Conservation (phyloP, 1,139 yeast genomes). For the Candida sp. region DNA sequence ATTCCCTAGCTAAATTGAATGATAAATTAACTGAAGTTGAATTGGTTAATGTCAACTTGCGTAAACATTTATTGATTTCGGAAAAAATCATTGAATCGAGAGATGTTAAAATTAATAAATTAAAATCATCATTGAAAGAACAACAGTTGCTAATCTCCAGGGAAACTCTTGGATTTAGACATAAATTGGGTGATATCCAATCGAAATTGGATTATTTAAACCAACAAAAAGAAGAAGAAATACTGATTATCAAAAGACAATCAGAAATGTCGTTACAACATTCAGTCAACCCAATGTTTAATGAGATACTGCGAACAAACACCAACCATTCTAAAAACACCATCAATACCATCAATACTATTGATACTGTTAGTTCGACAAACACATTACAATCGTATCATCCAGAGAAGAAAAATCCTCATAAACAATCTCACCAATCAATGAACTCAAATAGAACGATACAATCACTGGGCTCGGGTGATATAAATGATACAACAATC, state of each 20-base stretch:
- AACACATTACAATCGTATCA: not conserved
- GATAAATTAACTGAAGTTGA: slow-evolving; percentile 41
- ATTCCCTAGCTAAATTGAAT: slow-evolving; percentile 32
- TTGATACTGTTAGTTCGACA: not conserved
- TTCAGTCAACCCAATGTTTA: not conserved
- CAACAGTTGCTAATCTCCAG: slow-evolving; percentile 47
- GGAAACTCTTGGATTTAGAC: slow-evolving; percentile 54
- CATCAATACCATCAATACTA: not conserved
- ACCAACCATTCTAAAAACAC: not conserved
- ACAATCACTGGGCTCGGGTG: not conserved
- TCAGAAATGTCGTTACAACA: not conserved
- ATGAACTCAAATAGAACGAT: not conserved
- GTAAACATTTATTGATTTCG: slow-evolving; percentile 48
- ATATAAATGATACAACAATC: not conserved
- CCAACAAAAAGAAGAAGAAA: slow-evolving; percentile 9
- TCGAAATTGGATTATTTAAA: slow-evolving; percentile 36
- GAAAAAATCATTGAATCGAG: slow-evolving; percentile 60
- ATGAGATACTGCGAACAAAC: not conserved
- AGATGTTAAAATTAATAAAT: slow-evolving; percentile 53
- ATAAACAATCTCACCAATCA: not conserved
- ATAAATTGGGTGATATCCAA: slow-evolving; percentile 35
- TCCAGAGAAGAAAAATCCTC: not conserved
- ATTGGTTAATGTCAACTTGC: slow-evolving; percentile 32
- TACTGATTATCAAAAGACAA: not conserved
- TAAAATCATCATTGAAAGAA: slow-evolving; percentile 50